Evolutionary conservation across 805 yeast genomes (phyloP), one percentile per base, ranked within the genome.

Genomic region (Wickerhamomyces silvicola): DNA sequence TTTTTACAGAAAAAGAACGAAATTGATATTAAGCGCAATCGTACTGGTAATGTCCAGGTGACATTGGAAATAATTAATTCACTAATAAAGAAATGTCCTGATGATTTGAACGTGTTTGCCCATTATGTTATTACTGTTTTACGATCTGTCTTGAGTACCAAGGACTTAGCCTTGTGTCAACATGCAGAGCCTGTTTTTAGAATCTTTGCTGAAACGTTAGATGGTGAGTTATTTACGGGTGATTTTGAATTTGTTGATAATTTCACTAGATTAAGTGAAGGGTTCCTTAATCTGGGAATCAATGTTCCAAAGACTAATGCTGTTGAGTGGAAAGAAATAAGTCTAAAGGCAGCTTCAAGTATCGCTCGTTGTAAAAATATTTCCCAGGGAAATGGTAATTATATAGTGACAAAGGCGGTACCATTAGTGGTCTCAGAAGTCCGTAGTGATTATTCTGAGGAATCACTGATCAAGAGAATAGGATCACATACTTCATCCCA

Each of bases 91-190:
- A 73, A 75, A 50, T 87, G 97, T 54, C 66, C 75, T 24, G 94
- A 84, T 38, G 90, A 92, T 54, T 63, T 92, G 52, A 86, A 83
- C 41, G 80, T 86, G 20, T 79, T 86, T 60, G 88, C 95, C 1
- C 66, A 63, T 16, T 73, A 78, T 45, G 77, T 82, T 12, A 67
- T 84, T 30, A 60, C 65, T 14, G 78, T 88, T 17, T 62, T 88
- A 50, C 54, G 52, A 17, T 51, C 64, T 8, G 68, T 80, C 11
- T 45, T 81, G 27, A 46, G 57, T 11, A 66, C 77, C 16, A 67
- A 67, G 14, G 97, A 88, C 46, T 56, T 78, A 26, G 60, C 76
- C 1, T 63, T 85, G 3, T 65, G 78, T 31, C 80, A 78, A 46
- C 58, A 66, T 24, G 62, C 72, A 5, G 61, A 69, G 22, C 53